Base-by-base conservation (phyloP, 2,329 filamentous ascomycete genomes). In the Cercospora sp. region DNA sequence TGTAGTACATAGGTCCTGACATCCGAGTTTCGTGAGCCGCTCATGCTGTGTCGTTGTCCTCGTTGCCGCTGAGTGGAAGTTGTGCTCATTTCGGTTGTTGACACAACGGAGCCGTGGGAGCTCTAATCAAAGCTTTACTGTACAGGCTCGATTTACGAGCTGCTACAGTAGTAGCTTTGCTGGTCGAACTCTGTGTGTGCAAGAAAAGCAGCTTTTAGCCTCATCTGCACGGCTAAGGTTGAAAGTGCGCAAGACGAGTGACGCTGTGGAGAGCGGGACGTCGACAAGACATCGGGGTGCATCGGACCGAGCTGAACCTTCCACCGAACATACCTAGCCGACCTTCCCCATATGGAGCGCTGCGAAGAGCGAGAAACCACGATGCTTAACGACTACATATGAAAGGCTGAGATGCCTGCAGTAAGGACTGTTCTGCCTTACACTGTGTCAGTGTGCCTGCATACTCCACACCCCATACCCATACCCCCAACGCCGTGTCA, bases 191-290 rank as follows among this genome's bases (percentile, higher is more conserved):
- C 33, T 58, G 23, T 58, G 33, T 20, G 51, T 20, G 18, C 31
- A 26, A 55, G 31, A 28, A 42, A 57, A 20, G 33, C 30, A 63
- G 40, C 42, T 36, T 63, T 63, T 63, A 63, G 61, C 45, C 61
- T 63, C 18, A 63, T 63, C 13, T 36, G 4, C 28, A 28, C 62
- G 62, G 62, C 62, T 64, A 58, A 57, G 62, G 20, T 64, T 23
- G 55, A 8, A 59, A 59, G 30, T 36, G 28, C 28, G 55, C 55
- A 36, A 36, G 28, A 31, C 3, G 3, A 31, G 31, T 59, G 55
- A 31, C 55, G 31, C 12, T 13, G 18, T 31, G 53, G 23, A 28
- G 13, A 5, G 30, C 28, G 28, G 28, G 16, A 36, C 30, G 28
- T 31, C 8, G 20, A 30, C 31, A 20, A 36, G 16, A 3, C 55